Conservation (phyloP, 139 green algal genomes). For the Tetratostichococcus sp. region DNA sequence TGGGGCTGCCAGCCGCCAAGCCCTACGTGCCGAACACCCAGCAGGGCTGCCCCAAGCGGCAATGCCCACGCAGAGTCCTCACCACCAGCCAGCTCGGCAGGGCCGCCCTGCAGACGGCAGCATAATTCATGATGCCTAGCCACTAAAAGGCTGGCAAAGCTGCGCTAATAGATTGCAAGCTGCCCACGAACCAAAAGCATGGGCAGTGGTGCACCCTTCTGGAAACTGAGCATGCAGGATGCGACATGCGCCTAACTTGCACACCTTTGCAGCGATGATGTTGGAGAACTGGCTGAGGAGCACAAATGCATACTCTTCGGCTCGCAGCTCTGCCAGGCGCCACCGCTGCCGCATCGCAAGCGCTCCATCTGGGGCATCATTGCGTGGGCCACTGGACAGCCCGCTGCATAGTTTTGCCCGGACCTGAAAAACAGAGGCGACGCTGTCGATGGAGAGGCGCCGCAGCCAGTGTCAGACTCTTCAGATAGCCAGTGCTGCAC, state of each 20-base stretch:
- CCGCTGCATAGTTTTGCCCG: slow-evolving; percentile 42
- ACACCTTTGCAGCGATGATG: slow-evolving; percentile 56
- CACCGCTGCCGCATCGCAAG: slow-evolving; percentile 83
- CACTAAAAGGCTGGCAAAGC: too few relatives aligned
- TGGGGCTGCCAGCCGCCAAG: slow-evolving; percentile 57
- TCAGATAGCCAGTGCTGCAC: too few relatives aligned
- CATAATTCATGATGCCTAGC: not conserved
- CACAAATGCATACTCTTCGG: slow-evolving; percentile 94
- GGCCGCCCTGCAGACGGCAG: slow-evolving; percentile 36
- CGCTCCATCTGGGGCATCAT: slow-evolving; percentile 82
- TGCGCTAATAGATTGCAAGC: too few relatives aligned
- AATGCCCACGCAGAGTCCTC: slow-evolving; percentile 59
- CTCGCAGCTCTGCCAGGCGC: slow-evolving; percentile 82
- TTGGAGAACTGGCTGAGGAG: slow-evolving; percentile 73
- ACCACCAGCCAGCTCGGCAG: slow-evolving; percentile 36
- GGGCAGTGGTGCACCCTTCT: too few relatives aligned
- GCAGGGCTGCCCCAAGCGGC: slow-evolving; percentile 65
- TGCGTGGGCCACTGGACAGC: slow-evolving; percentile 74
- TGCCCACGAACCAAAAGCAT: too few relatives aligned
- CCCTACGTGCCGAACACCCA: slow-evolving; percentile 79
- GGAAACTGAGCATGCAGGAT: too few relatives aligned
- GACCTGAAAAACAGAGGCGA: too few relatives aligned
- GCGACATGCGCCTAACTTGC: too few relatives aligned
- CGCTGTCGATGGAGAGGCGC: too few relatives aligned
- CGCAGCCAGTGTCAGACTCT: too few relatives aligned